Percentiles rank a stretch among this genome's conserved stretches.
Evolutionary conservation across 106 monocot species (phyloP).

Genomic region (Chionographis japonica): DNA sequence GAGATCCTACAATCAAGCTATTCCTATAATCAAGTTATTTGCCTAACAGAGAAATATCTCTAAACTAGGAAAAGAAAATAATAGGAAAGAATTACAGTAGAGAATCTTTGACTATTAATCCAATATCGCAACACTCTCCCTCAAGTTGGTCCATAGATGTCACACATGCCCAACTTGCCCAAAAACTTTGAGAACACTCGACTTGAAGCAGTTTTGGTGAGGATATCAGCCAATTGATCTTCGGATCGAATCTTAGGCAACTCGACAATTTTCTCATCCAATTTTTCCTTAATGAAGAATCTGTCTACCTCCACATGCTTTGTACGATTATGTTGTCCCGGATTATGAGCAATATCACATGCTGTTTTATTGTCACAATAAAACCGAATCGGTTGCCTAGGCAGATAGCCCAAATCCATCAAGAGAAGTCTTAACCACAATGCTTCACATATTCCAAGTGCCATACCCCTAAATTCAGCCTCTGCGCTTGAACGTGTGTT

Average conservation of each 20-base stretch:
- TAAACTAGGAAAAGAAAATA: too few relatives aligned
- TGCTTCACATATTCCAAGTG: conserved; percentile 1
- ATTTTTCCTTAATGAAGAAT: conserved; percentile 20
- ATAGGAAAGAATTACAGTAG: too few relatives aligned
- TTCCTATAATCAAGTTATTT: too few relatives aligned
- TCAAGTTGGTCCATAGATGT: conserved; percentile 14
- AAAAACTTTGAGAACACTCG: conserved; percentile 2
- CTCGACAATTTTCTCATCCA: conserved; percentile 8
- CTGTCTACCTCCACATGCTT: conserved; percentile 14
- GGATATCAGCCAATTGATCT: conserved; percentile 21
- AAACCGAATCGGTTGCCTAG: neutral
- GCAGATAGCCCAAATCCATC: neutral
- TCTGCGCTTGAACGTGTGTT: conserved; percentile 9
- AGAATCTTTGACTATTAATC: too few relatives aligned
- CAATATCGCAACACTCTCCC: neutral
- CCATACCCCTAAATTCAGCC: conserved; percentile 11
- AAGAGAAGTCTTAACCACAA: conserved; percentile 1
- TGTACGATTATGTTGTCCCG: conserved; percentile 1
- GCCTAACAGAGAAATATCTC: too few relatives aligned
- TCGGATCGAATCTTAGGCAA: conserved; percentile 6
- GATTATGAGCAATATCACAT: conserved; percentile 18
- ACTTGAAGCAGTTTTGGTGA: conserved; percentile 5
- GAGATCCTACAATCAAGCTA: too few relatives aligned
- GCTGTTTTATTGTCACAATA: conserved; percentile 14
- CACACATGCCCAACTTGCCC: conserved; percentile 14